Evolutionary conservation across 1,284 basidiomycete genomes (phyloP), one percentile per base, ranked within the genome.

Genomic region (Ganoderma lucidum): DNA sequence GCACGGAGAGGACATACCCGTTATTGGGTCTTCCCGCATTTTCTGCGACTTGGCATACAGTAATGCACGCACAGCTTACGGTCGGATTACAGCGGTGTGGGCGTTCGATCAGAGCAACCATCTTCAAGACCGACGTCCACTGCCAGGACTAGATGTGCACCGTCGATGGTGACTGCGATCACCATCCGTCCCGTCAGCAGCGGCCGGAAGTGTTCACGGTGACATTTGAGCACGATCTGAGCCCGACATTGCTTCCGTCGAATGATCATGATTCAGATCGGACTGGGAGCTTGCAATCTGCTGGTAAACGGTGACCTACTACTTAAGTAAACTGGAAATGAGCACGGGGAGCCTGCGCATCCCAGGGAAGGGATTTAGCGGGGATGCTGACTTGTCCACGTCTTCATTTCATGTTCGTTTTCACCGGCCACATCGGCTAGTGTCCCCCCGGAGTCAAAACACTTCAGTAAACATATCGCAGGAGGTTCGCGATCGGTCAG

Each of bases 261-360:
- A 28, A 28, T 14, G 48, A 51, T 51, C 48, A 28, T 51, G 23
- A 51, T 51, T 35, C 30, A 23, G 5, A 35, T n/a, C 55, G 17
- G 30, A n/a, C 32, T 56, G 30, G 55, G 55, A 56, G 55, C 55
- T 35, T 56, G 55, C 55, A 30, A 56, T 35, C 55, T 17, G 48
- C 48, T 28, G 48, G 48, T 51, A 28, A 51, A 28, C 10, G 4
- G 48, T 14, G 23, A 23, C 23, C 23, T 23, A 23, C 23, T 23
- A 23, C 23, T 23, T 23, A 23, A 23, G 23, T 23, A 23, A 23
- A 23, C 23, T 23, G 23, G 23, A 23, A 28, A 51, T 23, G 8
- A 28, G 48, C 48, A 28, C 23, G 48, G 48, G 48, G 23, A 51
- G 6, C 23, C 10, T 14, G 48, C 5, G 48, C 42, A 17, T 15